Percentiles rank a stretch among this genome's conserved stretches.
Conservation (phyloP, 2,329 filamentous ascomycete species). For the Cyphellophora europaea region DNA sequence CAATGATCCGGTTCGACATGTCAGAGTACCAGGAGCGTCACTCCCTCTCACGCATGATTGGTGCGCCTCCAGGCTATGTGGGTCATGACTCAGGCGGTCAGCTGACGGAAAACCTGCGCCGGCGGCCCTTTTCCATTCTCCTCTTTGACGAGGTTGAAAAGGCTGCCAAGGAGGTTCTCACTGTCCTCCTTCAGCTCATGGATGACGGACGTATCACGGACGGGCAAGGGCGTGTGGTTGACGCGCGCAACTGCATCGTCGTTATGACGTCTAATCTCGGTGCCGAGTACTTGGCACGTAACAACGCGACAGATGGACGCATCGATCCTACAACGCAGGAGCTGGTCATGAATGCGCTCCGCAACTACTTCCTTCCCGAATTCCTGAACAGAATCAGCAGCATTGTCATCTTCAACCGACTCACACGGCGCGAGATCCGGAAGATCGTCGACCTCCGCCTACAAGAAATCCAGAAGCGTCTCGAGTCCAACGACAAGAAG, state of each 20-base stretch:
- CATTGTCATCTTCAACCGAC: constrained; percentile 95
- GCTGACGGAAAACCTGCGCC: constrained; percentile 85
- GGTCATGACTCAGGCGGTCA: constrained; percentile 94
- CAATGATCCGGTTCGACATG: constrained; percentile 99
- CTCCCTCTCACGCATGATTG: constrained; percentile 92
- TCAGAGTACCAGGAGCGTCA: constrained; percentile 98
- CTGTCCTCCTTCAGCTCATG: constrained; percentile 97
- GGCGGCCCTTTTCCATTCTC: constrained; percentile 93
- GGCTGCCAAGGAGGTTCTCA: constrained; percentile 93
- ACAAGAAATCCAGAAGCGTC: constrained; percentile 78
- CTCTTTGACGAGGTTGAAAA: constrained; percentile 98
- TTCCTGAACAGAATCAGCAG: constrained; percentile 98
- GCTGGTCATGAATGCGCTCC: constrained; percentile 80
- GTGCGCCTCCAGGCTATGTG: constrained; percentile 91
- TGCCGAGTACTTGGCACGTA: constrained; percentile 81
- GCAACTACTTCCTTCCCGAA: constrained; percentile 94
- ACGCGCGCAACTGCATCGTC: constrained; percentile 96
- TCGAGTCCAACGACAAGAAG: constrained; percentile 76
- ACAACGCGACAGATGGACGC: constrained; percentile 66
- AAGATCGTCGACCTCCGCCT: constrained; percentile 91
- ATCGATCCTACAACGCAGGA: constrained; percentile 81
- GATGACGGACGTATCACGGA: constrained; percentile 98
- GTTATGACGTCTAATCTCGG: constrained; percentile 98
- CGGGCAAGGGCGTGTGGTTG: constrained; percentile 87
- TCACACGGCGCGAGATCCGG: constrained; percentile 81